Percentiles rank a stretch among this genome's conserved stretches.
Conservation (phyloP, 2,329 filamentous ascomycete genomes). For the Trichoderma sp. region DNA sequence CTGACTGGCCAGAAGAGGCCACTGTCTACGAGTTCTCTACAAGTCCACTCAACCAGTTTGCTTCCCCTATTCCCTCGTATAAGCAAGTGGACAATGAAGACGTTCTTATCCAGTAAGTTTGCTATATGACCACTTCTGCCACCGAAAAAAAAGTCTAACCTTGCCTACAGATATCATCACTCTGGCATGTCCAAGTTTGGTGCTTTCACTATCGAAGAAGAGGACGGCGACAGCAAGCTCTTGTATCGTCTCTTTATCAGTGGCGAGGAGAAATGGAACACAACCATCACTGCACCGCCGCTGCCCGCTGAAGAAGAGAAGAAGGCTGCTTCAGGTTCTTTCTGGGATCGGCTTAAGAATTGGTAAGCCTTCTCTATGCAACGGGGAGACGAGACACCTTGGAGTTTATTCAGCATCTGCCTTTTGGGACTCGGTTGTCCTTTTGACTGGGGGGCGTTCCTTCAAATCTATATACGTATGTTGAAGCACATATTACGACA, state of each 20-base stretch:
- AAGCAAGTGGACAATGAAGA: slow-evolving; percentile 80
- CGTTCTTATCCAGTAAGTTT: slow-evolving; percentile 76
- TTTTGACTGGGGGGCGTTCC: background rate
- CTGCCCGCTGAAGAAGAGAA: slow-evolving; percentile 35
- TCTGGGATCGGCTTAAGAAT: slow-evolving; percentile 49
- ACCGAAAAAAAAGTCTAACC: slow-evolving; percentile 21
- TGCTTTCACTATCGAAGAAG: slow-evolving; percentile 68
- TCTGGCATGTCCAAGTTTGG: slow-evolving; percentile 90
- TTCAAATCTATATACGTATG: background rate
- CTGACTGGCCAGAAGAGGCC: slow-evolving; percentile 64
- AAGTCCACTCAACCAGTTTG: slow-evolving; percentile 92
- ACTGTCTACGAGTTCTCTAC: slow-evolving; percentile 90
- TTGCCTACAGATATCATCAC: slow-evolving; percentile 66
- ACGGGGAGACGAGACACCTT: background rate
- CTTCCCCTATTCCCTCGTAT: slow-evolving; percentile 83
- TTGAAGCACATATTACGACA: background rate
- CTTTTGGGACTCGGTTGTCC: background rate
- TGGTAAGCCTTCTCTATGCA: background rate
- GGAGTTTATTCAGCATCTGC: slow-evolving; percentile 23
- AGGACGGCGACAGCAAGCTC: slow-evolving; percentile 68
- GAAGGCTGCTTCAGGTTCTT: slow-evolving; percentile 41
- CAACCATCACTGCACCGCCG: slow-evolving; percentile 53
- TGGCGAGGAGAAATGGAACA: slow-evolving; percentile 77
- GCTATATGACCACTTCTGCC: background rate
- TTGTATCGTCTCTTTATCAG: slow-evolving; percentile 84